Evolutionary conservation across 1,284 basidiomycete genomes (phyloP).

Genomic region (Peniophora sp.): DNA sequence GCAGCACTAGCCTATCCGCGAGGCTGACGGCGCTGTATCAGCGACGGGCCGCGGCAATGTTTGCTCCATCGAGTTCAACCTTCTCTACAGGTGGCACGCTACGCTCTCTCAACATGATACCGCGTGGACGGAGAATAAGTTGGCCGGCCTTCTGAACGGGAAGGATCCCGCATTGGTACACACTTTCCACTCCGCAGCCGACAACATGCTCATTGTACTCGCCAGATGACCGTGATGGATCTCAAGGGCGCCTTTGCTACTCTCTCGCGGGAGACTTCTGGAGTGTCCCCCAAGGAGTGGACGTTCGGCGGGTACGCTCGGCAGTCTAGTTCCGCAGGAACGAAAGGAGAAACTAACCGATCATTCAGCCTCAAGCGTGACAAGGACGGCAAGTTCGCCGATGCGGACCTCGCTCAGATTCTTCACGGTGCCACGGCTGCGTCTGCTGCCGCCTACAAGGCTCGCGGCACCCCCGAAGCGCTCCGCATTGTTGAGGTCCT

Average conservation of each 20-base stretch:
- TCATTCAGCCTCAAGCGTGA: conserved; percentile 42
- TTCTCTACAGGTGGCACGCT: conserved; percentile 72
- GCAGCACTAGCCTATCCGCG: conserved; percentile 35
- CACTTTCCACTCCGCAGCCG: neutral
- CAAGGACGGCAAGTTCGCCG: conserved; percentile 52
- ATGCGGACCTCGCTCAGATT: conserved; percentile 59
- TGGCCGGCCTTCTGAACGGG: conserved; percentile 36
- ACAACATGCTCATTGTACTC: neutral
- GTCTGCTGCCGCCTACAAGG: conserved; percentile 66
- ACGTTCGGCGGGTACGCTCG: conserved; percentile 43
- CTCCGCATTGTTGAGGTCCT: conserved; percentile 69
- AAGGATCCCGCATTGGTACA: conserved; percentile 30
- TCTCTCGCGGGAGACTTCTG: neutral
- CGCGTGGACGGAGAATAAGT: conserved; percentile 46
- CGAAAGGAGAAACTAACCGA: neutral
- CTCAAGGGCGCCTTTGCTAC: neutral
- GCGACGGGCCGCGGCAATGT: conserved; percentile 66
- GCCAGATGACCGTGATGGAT: neutral
- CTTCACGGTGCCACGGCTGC: conserved; percentile 61
- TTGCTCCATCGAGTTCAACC: conserved; percentile 67
- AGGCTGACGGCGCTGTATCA: conserved; percentile 35
- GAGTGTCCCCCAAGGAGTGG: conserved; percentile 30
- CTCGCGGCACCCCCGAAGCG: conserved; percentile 64
- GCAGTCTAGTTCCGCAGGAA: neutral
- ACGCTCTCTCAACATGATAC: conserved; percentile 54